phyloP scores from a whole-genome alignment of 306 rosid species.

The Myrica gale region DNA sequence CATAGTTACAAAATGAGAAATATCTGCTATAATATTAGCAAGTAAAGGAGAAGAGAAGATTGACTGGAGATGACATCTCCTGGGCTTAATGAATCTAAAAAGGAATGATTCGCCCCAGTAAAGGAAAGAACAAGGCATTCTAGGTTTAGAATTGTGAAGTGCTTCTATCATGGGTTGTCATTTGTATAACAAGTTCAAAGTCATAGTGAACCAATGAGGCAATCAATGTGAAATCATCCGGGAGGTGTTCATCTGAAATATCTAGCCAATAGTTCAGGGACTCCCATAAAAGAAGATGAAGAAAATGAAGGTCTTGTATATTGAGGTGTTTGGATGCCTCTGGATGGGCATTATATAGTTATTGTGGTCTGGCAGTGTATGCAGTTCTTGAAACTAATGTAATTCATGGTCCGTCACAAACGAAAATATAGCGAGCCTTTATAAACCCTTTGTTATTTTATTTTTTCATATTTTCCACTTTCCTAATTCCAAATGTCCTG shows the following conservation, averaged over 20 bases:
- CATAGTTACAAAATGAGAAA: too few relatives aligned
- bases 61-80: background rate
- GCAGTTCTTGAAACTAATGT: constrained; percentile 7
- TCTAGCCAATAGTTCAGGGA: background rate
- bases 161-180: background rate
- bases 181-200: background rate
- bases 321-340: background rate
- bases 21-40: background rate
- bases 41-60: too few relatives aligned
- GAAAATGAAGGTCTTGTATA: background rate
- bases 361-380: constrained; percentile 11
- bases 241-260: background rate
- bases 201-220: background rate
- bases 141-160: background rate
- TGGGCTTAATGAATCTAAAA: background rate
- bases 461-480: background rate
- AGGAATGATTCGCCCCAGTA: background rate
- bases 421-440: background rate
- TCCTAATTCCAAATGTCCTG: background rate
- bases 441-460: background rate
- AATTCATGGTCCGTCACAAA: background rate
- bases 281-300: background rate
- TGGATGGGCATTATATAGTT: background rate
- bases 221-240: background rate
- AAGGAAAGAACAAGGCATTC: background rate